phyloP scores from a whole-genome alignment of 2,329 filamentous ascomycete genomes.

The Fusarium agapanthi region DNA sequence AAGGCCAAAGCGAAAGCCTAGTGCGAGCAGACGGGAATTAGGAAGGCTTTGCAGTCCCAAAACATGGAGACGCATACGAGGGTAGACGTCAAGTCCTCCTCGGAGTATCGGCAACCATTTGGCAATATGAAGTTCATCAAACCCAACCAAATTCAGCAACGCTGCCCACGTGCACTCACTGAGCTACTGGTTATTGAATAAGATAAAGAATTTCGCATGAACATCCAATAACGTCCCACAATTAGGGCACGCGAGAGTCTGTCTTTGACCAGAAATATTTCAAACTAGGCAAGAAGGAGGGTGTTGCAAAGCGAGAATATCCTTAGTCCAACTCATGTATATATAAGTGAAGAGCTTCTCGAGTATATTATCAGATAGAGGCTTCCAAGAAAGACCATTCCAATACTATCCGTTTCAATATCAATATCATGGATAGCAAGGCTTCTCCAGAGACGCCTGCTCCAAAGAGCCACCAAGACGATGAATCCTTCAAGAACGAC shows the following conservation, averaged over 20 bases:
- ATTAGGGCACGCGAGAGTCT: not conserved
- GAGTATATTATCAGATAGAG: fast-evolving
- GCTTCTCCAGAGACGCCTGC: not conserved
- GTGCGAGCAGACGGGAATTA: not conserved
- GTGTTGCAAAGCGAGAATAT: too few relatives aligned
- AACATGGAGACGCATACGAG: not conserved
- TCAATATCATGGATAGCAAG: not conserved
- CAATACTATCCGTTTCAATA: not conserved
- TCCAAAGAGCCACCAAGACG: not conserved
- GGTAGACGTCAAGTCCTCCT: too few relatives aligned
- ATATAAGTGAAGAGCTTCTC: not conserved
- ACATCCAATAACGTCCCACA: not conserved
- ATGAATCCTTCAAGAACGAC: not conserved
- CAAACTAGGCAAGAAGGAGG: too few relatives aligned
- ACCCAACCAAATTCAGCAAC: not conserved
- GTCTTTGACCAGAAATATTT: too few relatives aligned
- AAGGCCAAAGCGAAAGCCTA: too few relatives aligned
- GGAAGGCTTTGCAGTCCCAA: fast-evolving
- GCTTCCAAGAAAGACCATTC: fast-evolving
- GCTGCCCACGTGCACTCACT: not conserved
- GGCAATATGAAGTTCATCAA: fast-evolving
- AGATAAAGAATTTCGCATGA: too few relatives aligned
- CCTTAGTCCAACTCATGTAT: not conserved
- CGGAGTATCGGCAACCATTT: not conserved
- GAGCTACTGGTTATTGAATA: not conserved